Base-by-base conservation (phyloP, 441 rosid species). In the Euphorbia corollata region DNA sequence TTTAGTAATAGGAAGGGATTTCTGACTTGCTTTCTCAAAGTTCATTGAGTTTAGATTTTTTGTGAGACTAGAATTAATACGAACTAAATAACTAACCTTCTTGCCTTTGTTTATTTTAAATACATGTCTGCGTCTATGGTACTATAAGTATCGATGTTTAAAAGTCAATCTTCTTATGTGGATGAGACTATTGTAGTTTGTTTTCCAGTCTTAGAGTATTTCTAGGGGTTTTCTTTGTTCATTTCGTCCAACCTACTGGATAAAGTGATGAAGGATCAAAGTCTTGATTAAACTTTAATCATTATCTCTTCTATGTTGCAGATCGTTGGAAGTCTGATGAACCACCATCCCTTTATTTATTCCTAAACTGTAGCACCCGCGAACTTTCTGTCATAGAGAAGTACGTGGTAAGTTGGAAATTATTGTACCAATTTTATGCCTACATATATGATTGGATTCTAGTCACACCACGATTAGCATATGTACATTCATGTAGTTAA, bases 301-400 rank as follows among this genome's bases (percentile, higher is more conserved):
- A 10, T 58, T 19, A 71, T 73, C 63, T 38, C 61, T 74, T 64
- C 41, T 24, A 50, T 74, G 20, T 61, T 77, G 73, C 87, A 93
- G 97, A 86, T 77, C 80, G 87, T 70, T 93, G 97, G 98, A 80
- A 83, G 75, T 68, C 92, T 67, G 78, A 74, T 68, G 86, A 83
- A 77, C 91, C 90, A 47, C 98, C 97, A 58, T 77, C 91, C 20
- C 80, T 93, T 53, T 87, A 87, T 73, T 69, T 89, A 47, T 93
- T 90, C 76, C 80, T 93, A 65, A 90, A 87, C 67, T 89, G 93
- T 74, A 93, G 96, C 83, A 90, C 97, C 8, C 84, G 85, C 15
- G 97, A 93, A 71, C 96, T 93, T 68, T 76, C 89, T 74, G 76
- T 68, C 27, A 82, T 93, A 78, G 96, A 93, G 89, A 87, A 86